Percentiles rank a stretch among this genome's conserved stretches.
These are phyloP conservation scores for Cyclotella atomus DNA, from an alignment of 108 stramenopile species.

Conservation along the genomic window DNA sequence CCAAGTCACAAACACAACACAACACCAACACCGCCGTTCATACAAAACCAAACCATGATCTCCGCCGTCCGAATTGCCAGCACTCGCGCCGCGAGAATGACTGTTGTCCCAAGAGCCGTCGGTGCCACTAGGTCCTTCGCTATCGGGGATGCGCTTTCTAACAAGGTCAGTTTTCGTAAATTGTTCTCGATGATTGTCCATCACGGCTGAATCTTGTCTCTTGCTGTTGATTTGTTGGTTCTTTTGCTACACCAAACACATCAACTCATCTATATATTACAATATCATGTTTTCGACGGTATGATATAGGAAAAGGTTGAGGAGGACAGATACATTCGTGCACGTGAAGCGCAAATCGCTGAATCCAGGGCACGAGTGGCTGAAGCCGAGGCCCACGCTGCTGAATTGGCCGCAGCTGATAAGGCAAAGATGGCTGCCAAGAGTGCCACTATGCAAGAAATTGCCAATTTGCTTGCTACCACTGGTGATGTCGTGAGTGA, in stretches of 20 bases:
- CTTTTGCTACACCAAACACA: too few relatives aligned
- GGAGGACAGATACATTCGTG: slow-evolving; percentile 56
- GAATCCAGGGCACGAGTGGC: slow-evolving; percentile 17
- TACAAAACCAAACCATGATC: slow-evolving; percentile 27
- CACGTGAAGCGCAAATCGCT: slow-evolving; percentile 37
- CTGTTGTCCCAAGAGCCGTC: slow-evolving; percentile 20
- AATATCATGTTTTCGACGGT: background rate
- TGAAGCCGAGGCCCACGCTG: slow-evolving; percentile 19
- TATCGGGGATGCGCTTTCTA: slow-evolving; percentile 13
- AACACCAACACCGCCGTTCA: background rate
- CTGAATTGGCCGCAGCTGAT: slow-evolving; percentile 30
- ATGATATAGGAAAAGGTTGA: slow-evolving; percentile 48
- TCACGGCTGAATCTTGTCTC: too few relatives aligned
- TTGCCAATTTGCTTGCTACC: slow-evolving; percentile 37
- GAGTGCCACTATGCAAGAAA: slow-evolving; percentile 43
- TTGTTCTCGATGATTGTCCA: too few relatives aligned
- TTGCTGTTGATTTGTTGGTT: background rate
- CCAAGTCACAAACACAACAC: slow-evolving; percentile 16
- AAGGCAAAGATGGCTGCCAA: slow-evolving; percentile 33
- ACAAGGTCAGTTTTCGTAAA: slow-evolving; percentile 41
- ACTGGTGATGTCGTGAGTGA: slow-evolving; percentile 52
- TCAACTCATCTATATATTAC: background rate
- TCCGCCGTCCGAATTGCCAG: slow-evolving; percentile 26
- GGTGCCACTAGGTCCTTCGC: slow-evolving; percentile 29
- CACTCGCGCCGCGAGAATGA: slow-evolving; percentile 16